phyloP scores from a whole-genome alignment of 345 rosid species.

The Heritiera fomes region DNA sequence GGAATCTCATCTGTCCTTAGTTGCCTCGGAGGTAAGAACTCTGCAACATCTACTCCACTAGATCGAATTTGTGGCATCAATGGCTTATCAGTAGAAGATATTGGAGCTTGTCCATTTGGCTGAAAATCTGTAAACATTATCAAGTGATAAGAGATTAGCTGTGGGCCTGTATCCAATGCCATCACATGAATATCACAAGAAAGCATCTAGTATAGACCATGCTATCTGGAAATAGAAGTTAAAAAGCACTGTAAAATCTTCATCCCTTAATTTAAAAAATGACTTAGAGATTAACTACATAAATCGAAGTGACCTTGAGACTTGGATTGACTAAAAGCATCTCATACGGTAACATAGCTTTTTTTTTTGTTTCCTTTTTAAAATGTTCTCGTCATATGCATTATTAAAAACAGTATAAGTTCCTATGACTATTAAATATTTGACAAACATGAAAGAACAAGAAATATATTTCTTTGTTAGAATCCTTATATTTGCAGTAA shows the following conservation, averaged over 20 bases:
- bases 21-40: slow-evolving; percentile 59
- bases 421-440: too few species aligned
- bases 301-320: neutral
- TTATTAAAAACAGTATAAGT: too few species aligned
- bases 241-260: too few species aligned
- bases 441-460: too few species aligned
- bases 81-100: slow-evolving; percentile 60
- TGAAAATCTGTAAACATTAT: slow-evolving; percentile 39
- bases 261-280: too few species aligned
- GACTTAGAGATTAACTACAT: too few species aligned
- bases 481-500: neutral
- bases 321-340: too few species aligned
- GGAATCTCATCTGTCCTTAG: slow-evolving; percentile 67
- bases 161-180: neutral
- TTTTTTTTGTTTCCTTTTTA: too few species aligned
- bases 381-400: too few species aligned
- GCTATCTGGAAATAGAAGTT: neutral
- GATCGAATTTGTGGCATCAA: slow-evolving; percentile 43
- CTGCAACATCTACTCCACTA: slow-evolving; percentile 42
- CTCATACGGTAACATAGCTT: neutral
- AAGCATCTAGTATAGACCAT: neutral
- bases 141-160: neutral
- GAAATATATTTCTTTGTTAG: neutral
- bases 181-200: too few species aligned
- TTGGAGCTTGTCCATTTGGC: slow-evolving; percentile 68